A percentile compares a stretch with the other conserved stretches of the same genome.
Conservation (phyloP, 2,329 filamentous ascomycete genomes). For the Colletotrichum destructivum region DNA sequence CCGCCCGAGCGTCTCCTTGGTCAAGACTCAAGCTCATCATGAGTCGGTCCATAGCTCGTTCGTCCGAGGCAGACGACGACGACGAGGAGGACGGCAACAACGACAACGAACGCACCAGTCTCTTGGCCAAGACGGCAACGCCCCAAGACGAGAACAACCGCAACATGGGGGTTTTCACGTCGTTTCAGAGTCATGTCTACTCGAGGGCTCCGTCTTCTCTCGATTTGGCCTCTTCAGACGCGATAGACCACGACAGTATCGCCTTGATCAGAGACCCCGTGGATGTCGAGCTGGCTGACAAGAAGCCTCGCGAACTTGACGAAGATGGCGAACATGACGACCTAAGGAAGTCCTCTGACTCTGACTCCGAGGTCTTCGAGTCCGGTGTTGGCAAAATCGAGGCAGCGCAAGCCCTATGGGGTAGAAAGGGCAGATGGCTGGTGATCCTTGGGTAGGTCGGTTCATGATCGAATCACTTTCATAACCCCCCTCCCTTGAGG, state of each 20-base stretch:
- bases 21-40: not conserved
- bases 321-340: not conserved
- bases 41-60: not conserved
- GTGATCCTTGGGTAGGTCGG: slow-evolving; percentile 22
- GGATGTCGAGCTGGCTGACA: not conserved
- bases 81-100: not conserved
- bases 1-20: not conserved
- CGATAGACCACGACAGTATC: not conserved
- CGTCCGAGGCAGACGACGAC: not conserved
- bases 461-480: not conserved
- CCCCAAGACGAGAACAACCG: not conserved
- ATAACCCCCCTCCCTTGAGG: too few relatives aligned
- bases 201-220: not conserved
- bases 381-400: slow-evolving; percentile 25
- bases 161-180: slow-evolving; percentile 8
- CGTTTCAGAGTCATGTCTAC: not conserved
- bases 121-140: not conserved
- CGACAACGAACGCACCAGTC: not conserved
- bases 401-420: slow-evolving; percentile 23
- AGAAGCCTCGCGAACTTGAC: not conserved
- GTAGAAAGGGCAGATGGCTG: slow-evolving; percentile 25
- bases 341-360: not conserved
- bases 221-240: not conserved
- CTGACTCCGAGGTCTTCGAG: slow-evolving; percentile 3
- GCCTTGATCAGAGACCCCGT: not conserved